Conservation (phyloP, 2,329 filamentous ascomycete species). For the Ophioceras dolichostomum region DNA sequence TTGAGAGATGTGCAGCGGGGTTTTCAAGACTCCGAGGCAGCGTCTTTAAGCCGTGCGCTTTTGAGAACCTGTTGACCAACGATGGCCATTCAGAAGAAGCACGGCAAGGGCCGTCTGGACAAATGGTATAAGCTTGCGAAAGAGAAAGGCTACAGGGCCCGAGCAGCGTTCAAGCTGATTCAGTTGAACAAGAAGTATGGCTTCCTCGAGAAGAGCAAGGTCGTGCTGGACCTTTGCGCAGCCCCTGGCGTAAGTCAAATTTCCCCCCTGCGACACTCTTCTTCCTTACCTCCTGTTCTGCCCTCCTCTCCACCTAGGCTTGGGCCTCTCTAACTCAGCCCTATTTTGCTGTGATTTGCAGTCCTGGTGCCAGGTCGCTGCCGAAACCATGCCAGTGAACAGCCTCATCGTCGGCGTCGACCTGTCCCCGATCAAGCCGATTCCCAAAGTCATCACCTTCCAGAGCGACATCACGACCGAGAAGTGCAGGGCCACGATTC, state of each 20-base stretch:
- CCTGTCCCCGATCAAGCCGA: conserved; percentile 88
- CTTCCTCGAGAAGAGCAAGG: conserved; percentile 93
- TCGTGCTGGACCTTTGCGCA: conserved; percentile 92
- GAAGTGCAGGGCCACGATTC: conserved; percentile 83
- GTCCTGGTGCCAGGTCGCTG: conserved; percentile 95
- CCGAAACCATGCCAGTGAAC: conserved; percentile 84
- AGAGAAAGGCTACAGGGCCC: conserved; percentile 91
- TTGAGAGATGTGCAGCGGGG: no score
- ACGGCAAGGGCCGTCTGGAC: conserved; percentile 95
- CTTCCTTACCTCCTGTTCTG: background rate
- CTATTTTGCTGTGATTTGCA: conserved; percentile 16
- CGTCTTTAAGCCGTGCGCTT: no score
- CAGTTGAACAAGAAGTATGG: conserved; percentile 99
- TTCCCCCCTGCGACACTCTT: background rate
- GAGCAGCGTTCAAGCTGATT: conserved; percentile 95
- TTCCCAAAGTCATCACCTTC: conserved; percentile 87
- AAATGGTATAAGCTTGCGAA: conserved; percentile 99
- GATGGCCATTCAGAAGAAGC: conserved; percentile 98
- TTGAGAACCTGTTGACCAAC: no score
- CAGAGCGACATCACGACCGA: conserved; percentile 97
- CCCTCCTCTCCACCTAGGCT: background rate
- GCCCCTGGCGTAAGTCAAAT: conserved; percentile 64
- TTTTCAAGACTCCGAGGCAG: background rate
- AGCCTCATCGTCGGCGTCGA: conserved; percentile 92
- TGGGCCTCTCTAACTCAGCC: background rate